phyloP scores from a whole-genome alignment of 176 grass and related monocot genomes.

The Cenchrus americanus region DNA sequence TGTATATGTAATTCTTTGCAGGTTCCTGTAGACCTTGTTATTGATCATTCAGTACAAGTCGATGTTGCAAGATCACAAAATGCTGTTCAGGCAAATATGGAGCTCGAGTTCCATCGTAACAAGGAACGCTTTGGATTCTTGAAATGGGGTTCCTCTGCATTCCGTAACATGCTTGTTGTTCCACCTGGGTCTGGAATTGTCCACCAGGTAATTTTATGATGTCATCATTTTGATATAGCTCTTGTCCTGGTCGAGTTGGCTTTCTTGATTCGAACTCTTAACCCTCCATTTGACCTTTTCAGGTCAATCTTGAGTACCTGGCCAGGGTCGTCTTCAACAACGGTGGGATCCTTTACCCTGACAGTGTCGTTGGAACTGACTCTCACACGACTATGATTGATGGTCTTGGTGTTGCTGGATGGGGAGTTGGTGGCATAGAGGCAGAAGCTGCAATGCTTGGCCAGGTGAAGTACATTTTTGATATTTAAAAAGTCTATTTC shows the following conservation, averaged over 20 bases:
- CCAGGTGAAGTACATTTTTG: constrained; percentile 59
- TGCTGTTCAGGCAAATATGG: constrained; percentile 84
- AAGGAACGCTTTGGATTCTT: constrained; percentile 92
- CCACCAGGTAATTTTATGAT: constrained; percentile 72
- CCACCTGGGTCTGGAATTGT: constrained; percentile 99
- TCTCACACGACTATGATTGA: constrained; percentile 98
- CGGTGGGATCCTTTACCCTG: constrained; percentile 90
- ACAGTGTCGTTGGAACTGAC: constrained; percentile 91
- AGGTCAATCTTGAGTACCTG: constrained; percentile 99
- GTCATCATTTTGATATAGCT: not conserved
- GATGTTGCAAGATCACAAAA: constrained; percentile 93
- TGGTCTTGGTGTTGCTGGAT: constrained; percentile 96
- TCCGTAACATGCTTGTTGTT: constrained; percentile 98
- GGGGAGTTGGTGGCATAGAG: constrained; percentile 98
- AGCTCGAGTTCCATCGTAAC: constrained; percentile 91
- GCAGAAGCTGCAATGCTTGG: constrained; percentile 98
- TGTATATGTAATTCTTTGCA: constrained; percentile 41
- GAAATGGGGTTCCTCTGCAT: constrained; percentile 96
- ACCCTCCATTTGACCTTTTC: constrained; percentile 30
- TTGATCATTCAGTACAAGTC: constrained; percentile 97
- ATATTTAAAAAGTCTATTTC: constrained; percentile 3
- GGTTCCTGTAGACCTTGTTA: constrained; percentile 97
- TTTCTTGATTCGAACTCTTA: constrained; percentile 9
- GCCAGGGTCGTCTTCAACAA: constrained; percentile 93
- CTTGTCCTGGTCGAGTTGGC: constrained; percentile 18